phyloP scores from a whole-genome alignment of 2,329 filamentous ascomycete species.

The Penicillium sp. region DNA sequence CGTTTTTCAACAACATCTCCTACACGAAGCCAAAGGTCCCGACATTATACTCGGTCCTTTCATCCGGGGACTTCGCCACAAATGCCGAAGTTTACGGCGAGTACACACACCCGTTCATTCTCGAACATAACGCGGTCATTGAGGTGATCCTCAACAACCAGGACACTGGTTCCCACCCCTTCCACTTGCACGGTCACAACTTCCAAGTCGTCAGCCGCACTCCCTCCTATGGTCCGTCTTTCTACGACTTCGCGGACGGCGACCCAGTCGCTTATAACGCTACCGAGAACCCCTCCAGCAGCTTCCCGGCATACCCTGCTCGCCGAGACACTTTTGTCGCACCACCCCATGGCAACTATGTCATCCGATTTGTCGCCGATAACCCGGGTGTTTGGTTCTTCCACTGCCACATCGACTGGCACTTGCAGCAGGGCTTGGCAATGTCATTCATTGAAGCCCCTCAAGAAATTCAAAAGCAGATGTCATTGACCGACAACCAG shows the following conservation, averaged over 20 bases:
- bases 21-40: constrained; percentile 27
- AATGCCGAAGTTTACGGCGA: constrained; percentile 65
- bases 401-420: constrained; percentile 30
- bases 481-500: constrained; percentile 33
- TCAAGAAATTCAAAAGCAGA: constrained; percentile 14
- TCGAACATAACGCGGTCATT: constrained; percentile 42
- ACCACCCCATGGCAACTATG: constrained; percentile 18
- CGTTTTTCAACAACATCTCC: constrained; percentile 29
- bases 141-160: constrained; percentile 48
- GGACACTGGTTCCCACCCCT: constrained; percentile 48
- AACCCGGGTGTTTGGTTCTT: constrained; percentile 28
- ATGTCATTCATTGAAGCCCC: constrained; percentile 10
- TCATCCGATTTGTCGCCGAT: constrained; percentile 22
- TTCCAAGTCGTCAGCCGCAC: constrained; percentile 70
- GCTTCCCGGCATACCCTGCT: constrained; percentile 1
- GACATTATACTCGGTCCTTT: constrained; percentile 29
- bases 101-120: constrained; percentile 57
- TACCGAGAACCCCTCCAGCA: neutral
- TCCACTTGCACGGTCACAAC: constrained; percentile 57
- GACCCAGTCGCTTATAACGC: constrained; percentile 5
- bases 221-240: constrained; percentile 55
- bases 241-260: constrained; percentile 47
- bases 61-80: constrained; percentile 49
- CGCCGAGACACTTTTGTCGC: constrained; percentile 22
- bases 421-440: constrained; percentile 22